phyloP scores from a whole-genome alignment of 192 early-diverging fungal species.

The Chytriomyces confervae region DNA sequence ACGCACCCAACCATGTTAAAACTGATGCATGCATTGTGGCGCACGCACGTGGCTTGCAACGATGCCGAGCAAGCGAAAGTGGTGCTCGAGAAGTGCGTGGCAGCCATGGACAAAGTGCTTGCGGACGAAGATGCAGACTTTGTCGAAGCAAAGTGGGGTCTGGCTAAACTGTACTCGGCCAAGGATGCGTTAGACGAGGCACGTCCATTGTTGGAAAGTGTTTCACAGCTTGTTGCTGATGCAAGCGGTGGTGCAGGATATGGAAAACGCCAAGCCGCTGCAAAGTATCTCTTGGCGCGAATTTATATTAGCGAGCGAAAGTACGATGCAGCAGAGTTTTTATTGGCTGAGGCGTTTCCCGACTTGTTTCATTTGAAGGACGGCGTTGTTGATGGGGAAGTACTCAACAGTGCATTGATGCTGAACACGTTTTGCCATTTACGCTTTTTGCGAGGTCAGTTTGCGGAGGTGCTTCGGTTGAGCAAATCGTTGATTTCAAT shows the following conservation, averaged over 20 bases:
- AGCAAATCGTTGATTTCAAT: slow-evolving; percentile 1
- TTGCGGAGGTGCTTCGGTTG: neutral
- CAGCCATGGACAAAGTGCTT: slow-evolving; percentile 1
- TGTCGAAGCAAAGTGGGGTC: neutral
- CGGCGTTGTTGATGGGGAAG: neutral
- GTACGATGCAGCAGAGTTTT: neutral
- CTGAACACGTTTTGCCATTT: neutral
- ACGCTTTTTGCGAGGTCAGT: neutral
- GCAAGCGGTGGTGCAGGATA: neutral
- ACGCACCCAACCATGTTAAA: neutral
- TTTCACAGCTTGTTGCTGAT: neutral
- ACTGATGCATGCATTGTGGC: neutral
- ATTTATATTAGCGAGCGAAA: neutral
- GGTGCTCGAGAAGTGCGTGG: neutral
- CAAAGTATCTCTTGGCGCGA: neutral
- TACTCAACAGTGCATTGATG: neutral
- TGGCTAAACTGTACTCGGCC: neutral
- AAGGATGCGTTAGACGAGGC: neutral
- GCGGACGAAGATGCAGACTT: neutral
- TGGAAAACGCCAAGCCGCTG: neutral
- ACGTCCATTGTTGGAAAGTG: neutral
- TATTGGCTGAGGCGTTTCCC: neutral
- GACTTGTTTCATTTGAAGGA: neutral
- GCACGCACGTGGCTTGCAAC: neutral
- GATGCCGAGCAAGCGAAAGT: neutral